Evolutionary conservation across 495 filamentous ascomycete species (phyloP).

Genomic region (Aspergillus homomorphus): DNA sequence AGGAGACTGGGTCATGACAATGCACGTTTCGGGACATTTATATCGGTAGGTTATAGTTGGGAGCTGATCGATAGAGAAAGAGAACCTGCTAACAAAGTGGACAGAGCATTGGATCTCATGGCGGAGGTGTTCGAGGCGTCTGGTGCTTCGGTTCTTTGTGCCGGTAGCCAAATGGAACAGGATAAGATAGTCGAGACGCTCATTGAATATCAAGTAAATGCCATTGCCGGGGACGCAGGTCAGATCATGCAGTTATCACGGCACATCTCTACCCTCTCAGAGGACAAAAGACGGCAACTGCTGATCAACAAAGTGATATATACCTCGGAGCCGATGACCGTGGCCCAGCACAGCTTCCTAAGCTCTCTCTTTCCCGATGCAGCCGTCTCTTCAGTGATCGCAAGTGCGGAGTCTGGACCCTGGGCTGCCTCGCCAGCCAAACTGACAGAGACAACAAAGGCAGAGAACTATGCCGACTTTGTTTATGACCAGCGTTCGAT

Average conservation of each 20-base stretch:
- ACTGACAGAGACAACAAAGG: conserved; percentile 11
- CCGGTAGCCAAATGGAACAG: conserved; percentile 13
- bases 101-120: conserved; percentile 9
- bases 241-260: conserved; percentile 18
- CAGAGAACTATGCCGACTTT: conserved; percentile 24
- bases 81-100: too few relatives aligned
- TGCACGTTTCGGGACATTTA: conserved; percentile 19
- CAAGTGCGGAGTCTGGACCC: conserved; percentile 30
- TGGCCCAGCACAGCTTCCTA: conserved; percentile 15
- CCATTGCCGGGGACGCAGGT: conserved; percentile 19
- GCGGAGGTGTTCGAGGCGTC: conserved; percentile 10
- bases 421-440: conserved; percentile 23
- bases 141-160: conserved; percentile 16
- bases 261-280: conserved; percentile 16
- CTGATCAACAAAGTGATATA: conserved; percentile 24
- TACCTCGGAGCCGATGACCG: conserved; percentile 24
- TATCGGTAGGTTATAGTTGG: not conserved
- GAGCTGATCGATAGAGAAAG: not conserved
- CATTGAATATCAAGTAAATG: conserved; percentile 18
- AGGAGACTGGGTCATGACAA: conserved; percentile 28
- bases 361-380: conserved; percentile 12
- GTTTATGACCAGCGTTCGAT: conserved; percentile 30
- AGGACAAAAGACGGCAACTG: conserved; percentile 1
- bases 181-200: conserved; percentile 9
- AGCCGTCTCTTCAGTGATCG: conserved; percentile 24